Conservation (phyloP, 768 basidiomycete species). For the Naganishia friedmannii region DNA sequence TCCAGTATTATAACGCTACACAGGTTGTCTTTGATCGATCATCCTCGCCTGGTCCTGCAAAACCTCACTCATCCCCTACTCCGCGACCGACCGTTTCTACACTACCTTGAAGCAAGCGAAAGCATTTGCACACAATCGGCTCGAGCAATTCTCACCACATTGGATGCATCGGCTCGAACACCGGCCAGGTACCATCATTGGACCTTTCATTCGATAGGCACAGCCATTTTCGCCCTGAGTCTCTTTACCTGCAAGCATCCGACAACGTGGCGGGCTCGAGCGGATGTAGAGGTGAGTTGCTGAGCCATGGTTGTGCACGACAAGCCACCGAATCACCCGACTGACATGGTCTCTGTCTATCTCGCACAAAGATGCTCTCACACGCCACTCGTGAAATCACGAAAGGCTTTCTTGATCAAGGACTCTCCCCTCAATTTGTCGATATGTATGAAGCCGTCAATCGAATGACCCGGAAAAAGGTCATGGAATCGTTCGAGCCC, state of each 20-base stretch:
- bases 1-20: constrained; percentile 1
- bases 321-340: neutral
- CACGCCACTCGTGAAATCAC: neutral
- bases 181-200: neutral
- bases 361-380: neutral
- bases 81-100: neutral
- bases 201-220: constrained; percentile 2
- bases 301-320: neutral
- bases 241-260: constrained; percentile 11
- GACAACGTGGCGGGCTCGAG: constrained; percentile 8
- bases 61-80: constrained; percentile 1
- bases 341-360: neutral
- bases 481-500: constrained; percentile 10
- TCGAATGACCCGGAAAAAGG: constrained; percentile 4
- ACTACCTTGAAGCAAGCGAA: constrained; percentile 7
- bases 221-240: constrained; percentile 6
- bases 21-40: constrained; percentile 1
- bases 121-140: constrained; percentile 13
- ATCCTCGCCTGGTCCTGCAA: neutral
- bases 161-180: constrained; percentile 11
- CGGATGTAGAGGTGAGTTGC: constrained; percentile 16
- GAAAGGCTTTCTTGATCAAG: constrained; percentile 6
- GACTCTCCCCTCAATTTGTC: neutral
- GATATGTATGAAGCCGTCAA: neutral
- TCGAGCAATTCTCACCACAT: neutral